Base-by-base conservation (phyloP, 1,284 basidiomycete genomes). In the Phaffia rhodozyma region DNA sequence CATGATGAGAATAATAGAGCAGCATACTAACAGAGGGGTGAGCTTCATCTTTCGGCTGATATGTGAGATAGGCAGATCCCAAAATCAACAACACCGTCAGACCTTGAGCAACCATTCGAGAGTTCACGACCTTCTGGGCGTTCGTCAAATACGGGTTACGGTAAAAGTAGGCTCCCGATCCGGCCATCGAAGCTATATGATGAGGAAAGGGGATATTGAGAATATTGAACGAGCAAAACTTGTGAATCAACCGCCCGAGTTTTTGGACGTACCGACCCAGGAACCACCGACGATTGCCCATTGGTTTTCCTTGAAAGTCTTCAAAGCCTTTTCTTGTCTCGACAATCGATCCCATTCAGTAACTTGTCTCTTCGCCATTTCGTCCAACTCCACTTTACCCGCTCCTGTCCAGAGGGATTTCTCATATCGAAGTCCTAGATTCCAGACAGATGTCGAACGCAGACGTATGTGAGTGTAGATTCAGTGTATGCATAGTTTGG, bases 41-140 rank as follows among this genome's bases (percentile, higher is more conserved):
- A 16, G 5, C 13, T 11, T 43, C 38, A 16, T 43, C 38, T 43
- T 43, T 43, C 38, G 38, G 38, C 5, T 21, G 20, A 5, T 61
- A 47, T 3, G 52, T 55, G 7, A 61, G 53, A 2, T 23, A n/a
- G 1, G 38, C 32, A 23, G 52, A n/a, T 47, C 53, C 52, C 13
- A 54, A 11, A 4, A 62, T 43, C 30, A 62, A 50, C 11, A 30
- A 30, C 27, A 62, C 27, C 1, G 61, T 62, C 30, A 55, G 23
- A 5, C 43, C 20, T 43, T 63, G 62, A 21, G 62, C 62, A 52
- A 58, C 49, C 47, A 63, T 59, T 58, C 62, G 55, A 30, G 62
- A 56, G 38, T 63, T 49, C 21, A 63, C 32, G 25, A 58, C 43
- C 56, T 63, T 63, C 29, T 63, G 56, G 0, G 29, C 27, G 1